These are phyloP conservation scores for Peziza echinospora DNA, from an alignment of 495 filamentous ascomycete species.

Conservation along the genomic window DNA sequence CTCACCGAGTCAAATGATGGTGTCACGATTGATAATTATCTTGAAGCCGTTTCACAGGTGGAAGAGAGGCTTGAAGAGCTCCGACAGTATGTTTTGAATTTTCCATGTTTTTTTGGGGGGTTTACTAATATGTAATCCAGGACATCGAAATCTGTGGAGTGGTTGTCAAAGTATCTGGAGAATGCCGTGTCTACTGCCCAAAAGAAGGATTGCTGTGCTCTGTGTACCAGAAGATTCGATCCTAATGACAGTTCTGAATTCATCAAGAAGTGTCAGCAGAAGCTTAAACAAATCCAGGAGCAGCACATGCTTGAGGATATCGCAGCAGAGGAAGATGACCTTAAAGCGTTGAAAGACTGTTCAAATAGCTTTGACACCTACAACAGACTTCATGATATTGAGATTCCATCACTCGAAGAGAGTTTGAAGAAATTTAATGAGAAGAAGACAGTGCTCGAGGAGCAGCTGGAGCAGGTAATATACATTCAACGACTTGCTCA, in stretches of 20 bases:
- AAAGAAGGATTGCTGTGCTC: conserved; percentile 8
- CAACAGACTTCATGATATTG: conserved; percentile 39
- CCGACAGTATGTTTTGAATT: conserved; percentile 3
- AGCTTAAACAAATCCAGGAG: conserved; percentile 21
- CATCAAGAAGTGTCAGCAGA: conserved; percentile 19
- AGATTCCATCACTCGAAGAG: conserved; percentile 45
- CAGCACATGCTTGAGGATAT: conserved; percentile 34
- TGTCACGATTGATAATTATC: conserved; percentile 14
- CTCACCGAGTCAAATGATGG: conserved; percentile 11
- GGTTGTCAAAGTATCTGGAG: conserved; percentile 1
- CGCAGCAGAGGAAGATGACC: conserved; percentile 34
- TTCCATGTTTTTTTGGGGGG: conserved; percentile 6
- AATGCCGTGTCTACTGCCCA: background rate
- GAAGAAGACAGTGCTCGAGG: conserved; percentile 39
- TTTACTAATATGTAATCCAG: conserved; percentile 11
- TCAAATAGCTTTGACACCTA: conserved; percentile 52
- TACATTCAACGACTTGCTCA: no score
- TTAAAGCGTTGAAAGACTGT: conserved; percentile 38
- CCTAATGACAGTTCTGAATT: conserved; percentile 12
- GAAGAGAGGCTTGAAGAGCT: conserved; percentile 22
- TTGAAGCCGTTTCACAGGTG: conserved; percentile 10
- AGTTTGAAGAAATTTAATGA: conserved; percentile 40
- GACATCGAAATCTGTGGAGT: conserved; percentile 1
- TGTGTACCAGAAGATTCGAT: conserved; percentile 14
- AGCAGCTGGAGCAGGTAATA: conserved; percentile 42